phyloP scores from a whole-genome alignment of 441 rosid species.

The Capsella rubella region DNA sequence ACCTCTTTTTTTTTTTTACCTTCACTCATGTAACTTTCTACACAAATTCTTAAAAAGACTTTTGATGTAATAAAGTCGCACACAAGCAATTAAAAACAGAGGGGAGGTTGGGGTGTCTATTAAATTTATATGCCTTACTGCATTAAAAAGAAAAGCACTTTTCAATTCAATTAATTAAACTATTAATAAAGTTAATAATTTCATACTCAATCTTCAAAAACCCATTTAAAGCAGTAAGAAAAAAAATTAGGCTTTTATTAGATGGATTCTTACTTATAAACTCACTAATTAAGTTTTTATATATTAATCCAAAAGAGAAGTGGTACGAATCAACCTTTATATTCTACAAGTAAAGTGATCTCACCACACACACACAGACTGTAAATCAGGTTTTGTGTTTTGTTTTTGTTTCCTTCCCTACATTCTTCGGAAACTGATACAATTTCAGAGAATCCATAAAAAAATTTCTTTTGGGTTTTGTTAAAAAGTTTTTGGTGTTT shows the following conservation, averaged over 20 bases:
- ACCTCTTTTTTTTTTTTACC: background rate
- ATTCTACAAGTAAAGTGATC: constrained; percentile 39
- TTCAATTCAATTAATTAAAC: constrained; percentile 40
- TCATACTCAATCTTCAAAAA: constrained; percentile 31
- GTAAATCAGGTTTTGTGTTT: constrained; percentile 48
- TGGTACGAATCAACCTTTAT: constrained; percentile 40
- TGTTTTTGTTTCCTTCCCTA: constrained; percentile 40
- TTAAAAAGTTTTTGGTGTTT: constrained; percentile 40
- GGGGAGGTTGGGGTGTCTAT: constrained; percentile 43
- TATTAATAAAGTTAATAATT: constrained; percentile 40
- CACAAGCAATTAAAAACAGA: background rate
- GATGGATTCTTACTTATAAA: constrained; percentile 36
- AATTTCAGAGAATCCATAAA: constrained; percentile 19
- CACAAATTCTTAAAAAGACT: constrained; percentile 5
- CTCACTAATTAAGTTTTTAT: constrained; percentile 40
- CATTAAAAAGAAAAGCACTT: constrained; percentile 54
- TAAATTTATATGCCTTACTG: constrained; percentile 55
- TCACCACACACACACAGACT: constrained; percentile 19
- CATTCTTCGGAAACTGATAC: constrained; percentile 34
- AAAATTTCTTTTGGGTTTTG: constrained; percentile 10
- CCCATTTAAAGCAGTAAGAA: constrained; percentile 31
- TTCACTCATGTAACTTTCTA: background rate
- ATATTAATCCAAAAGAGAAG: constrained; percentile 9
- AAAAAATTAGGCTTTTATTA: constrained; percentile 5
- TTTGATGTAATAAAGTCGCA: background rate